Percentiles rank a stretch among this genome's conserved stretches.
Evolutionary conservation across 768 basidiomycete genomes (phyloP).

Genomic region (Xerocomellus dryophilus): DNA sequence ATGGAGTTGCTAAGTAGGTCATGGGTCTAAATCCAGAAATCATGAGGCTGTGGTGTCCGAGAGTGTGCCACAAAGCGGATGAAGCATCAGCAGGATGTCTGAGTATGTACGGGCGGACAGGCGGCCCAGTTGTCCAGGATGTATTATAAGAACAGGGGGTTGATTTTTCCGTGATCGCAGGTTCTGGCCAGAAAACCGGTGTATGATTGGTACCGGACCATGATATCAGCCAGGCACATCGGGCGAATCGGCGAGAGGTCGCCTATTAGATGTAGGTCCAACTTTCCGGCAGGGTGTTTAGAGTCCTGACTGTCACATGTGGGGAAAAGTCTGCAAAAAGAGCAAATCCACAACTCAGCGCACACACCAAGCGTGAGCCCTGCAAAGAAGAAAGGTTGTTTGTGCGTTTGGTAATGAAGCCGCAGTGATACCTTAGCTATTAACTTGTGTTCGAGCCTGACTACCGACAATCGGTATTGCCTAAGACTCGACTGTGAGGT

Average conservation of each 20-base stretch:
- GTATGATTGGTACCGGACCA: conserved; percentile 10
- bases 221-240: conserved; percentile 24
- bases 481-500: neutral
- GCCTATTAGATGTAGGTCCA: conserved; percentile 8
- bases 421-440: neutral
- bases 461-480: neutral
- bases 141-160: neutral
- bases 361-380: neutral
- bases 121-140: neutral
- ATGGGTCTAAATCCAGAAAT: conserved; percentile 4
- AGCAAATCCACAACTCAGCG: conserved; percentile 2
- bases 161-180: conserved; percentile 1
- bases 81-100: conserved; percentile 20
- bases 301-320: conserved; percentile 17
- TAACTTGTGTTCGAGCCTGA: neutral
- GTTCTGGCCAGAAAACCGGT: conserved; percentile 8
- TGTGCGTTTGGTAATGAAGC: neutral
- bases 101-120: conserved; percentile 9
- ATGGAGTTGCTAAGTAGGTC: conserved; percentile 1
- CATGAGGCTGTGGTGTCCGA: conserved; percentile 29
- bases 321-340: conserved; percentile 13
- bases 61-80: conserved; percentile 31
- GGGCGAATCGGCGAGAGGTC: conserved; percentile 13
- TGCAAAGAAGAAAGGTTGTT: neutral
- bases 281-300: conserved; percentile 6